Conservation (phyloP, 2,329 filamentous ascomycete species). For the Cytospora chrysosperma region DNA sequence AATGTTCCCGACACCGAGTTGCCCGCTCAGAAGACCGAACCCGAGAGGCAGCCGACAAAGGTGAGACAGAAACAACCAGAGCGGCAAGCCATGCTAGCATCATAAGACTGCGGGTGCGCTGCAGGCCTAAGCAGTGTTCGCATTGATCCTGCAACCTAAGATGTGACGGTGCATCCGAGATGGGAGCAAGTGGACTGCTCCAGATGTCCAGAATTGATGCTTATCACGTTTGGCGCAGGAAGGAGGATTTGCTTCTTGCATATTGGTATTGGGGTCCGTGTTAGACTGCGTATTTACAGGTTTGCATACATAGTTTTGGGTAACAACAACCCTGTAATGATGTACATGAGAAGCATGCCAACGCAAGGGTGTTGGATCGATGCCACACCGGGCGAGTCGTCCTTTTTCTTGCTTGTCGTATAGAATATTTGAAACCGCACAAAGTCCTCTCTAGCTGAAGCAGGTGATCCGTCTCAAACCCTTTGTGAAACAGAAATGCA, state of each 20-base stretch:
- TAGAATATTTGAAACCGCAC: not conserved
- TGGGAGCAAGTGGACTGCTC: not conserved
- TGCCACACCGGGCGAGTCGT: not conserved
- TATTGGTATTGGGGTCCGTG: not conserved
- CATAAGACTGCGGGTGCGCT: not conserved
- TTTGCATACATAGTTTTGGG: not conserved
- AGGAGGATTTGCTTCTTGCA: not conserved
- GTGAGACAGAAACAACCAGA: constrained; percentile 26
- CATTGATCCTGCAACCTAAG: not conserved
- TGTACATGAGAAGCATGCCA: not conserved
- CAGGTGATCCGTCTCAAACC: not conserved
- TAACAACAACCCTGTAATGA: not conserved
- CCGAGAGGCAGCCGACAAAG: constrained; percentile 21
- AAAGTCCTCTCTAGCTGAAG: not conserved
- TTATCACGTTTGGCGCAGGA: not conserved
- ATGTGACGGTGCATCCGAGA: not conserved
- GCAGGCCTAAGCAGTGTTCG: not conserved
- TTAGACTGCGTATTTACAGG: not conserved
- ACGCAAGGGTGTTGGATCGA: not conserved
- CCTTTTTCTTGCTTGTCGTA: no score
- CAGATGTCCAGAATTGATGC: not conserved
- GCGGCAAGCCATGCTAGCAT: constrained; percentile 33
- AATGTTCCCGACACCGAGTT: constrained; percentile 31
- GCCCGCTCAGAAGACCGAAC: constrained; percentile 24
- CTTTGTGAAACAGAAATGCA: not conserved